Percentiles rank a stretch among this genome's conserved stretches.
Conservation (phyloP, 345 rosid genomes). For the Rhodamnia rubescens region DNA sequence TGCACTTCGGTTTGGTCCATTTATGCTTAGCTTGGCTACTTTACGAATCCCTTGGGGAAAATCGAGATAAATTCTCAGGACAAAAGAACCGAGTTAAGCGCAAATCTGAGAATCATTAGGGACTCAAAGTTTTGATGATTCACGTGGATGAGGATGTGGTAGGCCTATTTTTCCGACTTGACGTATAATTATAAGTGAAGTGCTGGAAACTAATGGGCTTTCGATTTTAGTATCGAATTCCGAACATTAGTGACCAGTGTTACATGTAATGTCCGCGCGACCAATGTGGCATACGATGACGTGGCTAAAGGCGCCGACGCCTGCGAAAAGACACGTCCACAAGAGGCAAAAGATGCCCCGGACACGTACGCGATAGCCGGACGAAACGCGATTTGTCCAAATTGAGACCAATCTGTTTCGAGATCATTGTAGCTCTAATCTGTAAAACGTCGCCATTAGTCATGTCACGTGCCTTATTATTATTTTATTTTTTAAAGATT, state of each 20-base stretch:
- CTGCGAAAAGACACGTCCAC: neutral
- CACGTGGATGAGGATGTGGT: neutral
- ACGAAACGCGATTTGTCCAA: neutral
- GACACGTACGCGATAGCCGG: neutral
- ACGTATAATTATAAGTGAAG: neutral
- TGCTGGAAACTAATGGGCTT: fast-evolving
- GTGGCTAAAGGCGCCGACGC: fast-evolving
- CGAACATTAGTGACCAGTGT: neutral
- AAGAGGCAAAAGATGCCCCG: neutral
- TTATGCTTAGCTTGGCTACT: neutral
- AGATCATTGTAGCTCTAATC: neutral
- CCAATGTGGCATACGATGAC: neutral
- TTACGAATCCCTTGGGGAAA: neutral
- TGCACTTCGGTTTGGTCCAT: neutral
- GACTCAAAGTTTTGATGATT: neutral
- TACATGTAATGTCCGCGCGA: fast-evolving
- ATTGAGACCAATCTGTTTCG: neutral
- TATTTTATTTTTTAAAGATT: too few species aligned
- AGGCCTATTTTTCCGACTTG: neutral
- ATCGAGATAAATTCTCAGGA: neutral
- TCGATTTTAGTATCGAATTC: neutral
- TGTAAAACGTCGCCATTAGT: neutral
- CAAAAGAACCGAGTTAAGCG: neutral
- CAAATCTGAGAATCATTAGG: neutral
- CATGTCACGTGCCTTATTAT: fast-evolving